Evolutionary conservation across 2,329 filamentous ascomycete genomes (phyloP).

Genomic region (Colletotrichum sp.): DNA sequence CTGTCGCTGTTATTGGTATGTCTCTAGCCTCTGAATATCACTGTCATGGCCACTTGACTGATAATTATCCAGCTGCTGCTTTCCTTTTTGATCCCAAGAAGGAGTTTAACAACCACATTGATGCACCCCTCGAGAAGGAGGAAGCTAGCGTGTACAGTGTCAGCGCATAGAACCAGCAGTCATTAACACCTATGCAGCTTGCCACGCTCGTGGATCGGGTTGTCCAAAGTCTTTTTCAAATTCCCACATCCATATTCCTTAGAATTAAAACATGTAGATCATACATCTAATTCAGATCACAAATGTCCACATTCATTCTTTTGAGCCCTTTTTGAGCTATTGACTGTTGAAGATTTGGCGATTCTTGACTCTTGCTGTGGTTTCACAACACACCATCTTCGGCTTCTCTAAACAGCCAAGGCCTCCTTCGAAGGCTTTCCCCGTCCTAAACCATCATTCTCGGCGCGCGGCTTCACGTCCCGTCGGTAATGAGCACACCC

Average conservation of each 20-base stretch:
- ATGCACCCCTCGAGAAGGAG: conserved; percentile 39
- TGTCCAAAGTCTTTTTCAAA: background rate
- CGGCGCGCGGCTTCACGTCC: background rate
- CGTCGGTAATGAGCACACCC: background rate
- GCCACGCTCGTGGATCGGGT: background rate
- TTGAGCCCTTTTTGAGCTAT: too few relatives aligned
- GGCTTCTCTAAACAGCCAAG: background rate
- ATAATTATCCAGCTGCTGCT: background rate
- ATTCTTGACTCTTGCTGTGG: background rate
- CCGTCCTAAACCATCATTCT: background rate
- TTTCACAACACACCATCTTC: background rate
- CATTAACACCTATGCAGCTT: background rate
- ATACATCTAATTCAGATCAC: background rate
- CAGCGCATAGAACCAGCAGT: background rate
- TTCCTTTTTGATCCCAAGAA: conserved; percentile 34
- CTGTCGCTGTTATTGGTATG: conserved; percentile 31
- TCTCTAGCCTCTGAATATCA: background rate
- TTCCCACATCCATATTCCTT: background rate
- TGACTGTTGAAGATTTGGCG: too few relatives aligned
- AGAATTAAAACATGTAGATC: background rate
- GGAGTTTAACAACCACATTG: conserved; percentile 42
- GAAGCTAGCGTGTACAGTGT: conserved; percentile 16
- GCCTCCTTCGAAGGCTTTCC: background rate
- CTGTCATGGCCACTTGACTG: background rate
- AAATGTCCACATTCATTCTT: background rate